phyloP scores from a whole-genome alignment of 225 moss, liverwort and hornwort species.

The Straminergon stramineum region DNA sequence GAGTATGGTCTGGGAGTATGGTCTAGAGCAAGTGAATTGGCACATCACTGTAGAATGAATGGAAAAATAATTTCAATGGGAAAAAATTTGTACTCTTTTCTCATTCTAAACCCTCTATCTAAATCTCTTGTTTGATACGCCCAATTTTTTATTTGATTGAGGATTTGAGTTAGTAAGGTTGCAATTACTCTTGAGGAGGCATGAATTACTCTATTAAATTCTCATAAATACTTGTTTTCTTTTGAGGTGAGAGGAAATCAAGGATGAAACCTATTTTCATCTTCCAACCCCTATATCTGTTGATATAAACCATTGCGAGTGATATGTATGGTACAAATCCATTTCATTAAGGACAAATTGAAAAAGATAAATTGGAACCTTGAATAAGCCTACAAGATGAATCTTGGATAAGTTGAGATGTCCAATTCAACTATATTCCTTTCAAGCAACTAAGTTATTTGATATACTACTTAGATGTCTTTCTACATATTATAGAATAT shows the following conservation, averaged over 20 bases:
- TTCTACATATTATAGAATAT: not conserved
- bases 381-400: not conserved
- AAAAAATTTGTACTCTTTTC: not conserved
- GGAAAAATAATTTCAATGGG: not conserved
- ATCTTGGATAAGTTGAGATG: not conserved
- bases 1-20: not conserved
- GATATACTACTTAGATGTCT: not conserved
- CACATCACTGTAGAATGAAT: not conserved
- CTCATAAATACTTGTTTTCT: not conserved
- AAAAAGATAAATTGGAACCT: not conserved
- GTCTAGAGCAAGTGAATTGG: not conserved
- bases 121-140: not conserved
- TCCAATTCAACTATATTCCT: not conserved
- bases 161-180: too few species aligned
- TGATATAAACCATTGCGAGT: not conserved
- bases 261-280: not conserved
- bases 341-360: not conserved
- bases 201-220: not conserved
- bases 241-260: not conserved
- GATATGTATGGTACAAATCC: not conserved
- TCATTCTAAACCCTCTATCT: not conserved
- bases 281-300: not conserved
- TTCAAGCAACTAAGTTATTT: not conserved
- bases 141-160: not conserved
- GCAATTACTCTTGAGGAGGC: not conserved